Base-by-base conservation (phyloP, 208 protist species). In the Trypanosoma vivax region DNA sequence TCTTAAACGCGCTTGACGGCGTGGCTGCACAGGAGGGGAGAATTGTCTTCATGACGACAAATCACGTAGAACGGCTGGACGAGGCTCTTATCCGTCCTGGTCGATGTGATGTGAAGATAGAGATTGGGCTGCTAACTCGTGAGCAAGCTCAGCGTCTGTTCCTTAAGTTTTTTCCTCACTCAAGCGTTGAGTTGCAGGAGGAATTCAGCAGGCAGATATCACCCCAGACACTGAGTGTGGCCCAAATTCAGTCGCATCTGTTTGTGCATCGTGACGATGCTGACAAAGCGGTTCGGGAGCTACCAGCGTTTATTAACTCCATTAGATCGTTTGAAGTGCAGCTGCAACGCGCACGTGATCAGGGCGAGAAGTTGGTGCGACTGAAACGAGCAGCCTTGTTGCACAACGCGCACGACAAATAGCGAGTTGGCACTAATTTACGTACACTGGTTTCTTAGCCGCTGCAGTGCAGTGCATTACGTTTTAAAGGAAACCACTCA, bases 11-110 rank as follows among this genome's bases (percentile, higher is more conserved):
- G 0, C 67, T 98, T 5, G 96, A 98, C 52, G 96, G 96, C 23
- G 77, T 98, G n/a, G 83, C 76, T 0, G 84, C 88, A n/a, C 88
- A 94, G 30, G 95, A 98, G 45, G 96, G 94, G 5, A 56, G 91
- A 30, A 38, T 98, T 2, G 69, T 98, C n/a, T 97, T 98, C 69
- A 94, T 98, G 83, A 98, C 96, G 3, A 98, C 96, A 5, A 98
- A 98, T 62, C 94, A 98, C 69, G 76, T 97, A 13, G 95, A 98
- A 27, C 64, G 79, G 34, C 67, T 98, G 1, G 90, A 97, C 54
- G 80, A 85, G 4, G 94, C 96, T 1, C 73, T 98, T 2, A 97
- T 98, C 39, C 79, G 96, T 7, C 94, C 95, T 0, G 96, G 96
- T 1, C 72, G 96, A 0, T 88, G 95, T 5, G 96, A 98, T 67